Evolutionary conservation across 1,284 basidiomycete genomes (phyloP).

Genomic region (Marasmius sp.): DNA sequence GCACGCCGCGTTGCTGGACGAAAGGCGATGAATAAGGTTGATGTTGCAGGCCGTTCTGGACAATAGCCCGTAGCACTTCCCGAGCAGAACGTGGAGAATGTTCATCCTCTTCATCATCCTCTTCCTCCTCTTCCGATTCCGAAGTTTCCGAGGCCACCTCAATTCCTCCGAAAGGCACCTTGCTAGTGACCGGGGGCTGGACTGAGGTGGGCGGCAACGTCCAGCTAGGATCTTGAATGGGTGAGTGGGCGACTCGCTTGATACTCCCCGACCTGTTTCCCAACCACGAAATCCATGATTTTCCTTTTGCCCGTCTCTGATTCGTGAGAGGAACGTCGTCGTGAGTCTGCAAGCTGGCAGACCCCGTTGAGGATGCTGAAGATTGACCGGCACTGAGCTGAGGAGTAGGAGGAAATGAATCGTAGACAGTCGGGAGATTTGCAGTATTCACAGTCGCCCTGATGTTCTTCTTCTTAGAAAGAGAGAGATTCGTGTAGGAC

Average conservation of each 20-base stretch:
- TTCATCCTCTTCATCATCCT: slow-evolving; percentile 15
- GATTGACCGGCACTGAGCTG: slow-evolving; percentile 37
- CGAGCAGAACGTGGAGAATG: slow-evolving; percentile 17
- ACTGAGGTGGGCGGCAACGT: slow-evolving; percentile 6
- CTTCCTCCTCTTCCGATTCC: slow-evolving; percentile 10
- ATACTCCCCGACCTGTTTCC: slow-evolving; percentile 37
- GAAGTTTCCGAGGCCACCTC: not conserved
- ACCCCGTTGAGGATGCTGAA: slow-evolving; percentile 62
- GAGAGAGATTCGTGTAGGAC: not conserved
- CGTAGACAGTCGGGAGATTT: slow-evolving; percentile 3
- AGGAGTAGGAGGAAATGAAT: slow-evolving; percentile 27
- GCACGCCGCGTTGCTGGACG: slow-evolving; percentile 38
- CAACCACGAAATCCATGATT: slow-evolving; percentile 55
- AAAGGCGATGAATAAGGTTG: slow-evolving; percentile 51
- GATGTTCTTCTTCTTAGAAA: slow-evolving; percentile 1
- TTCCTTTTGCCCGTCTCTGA: slow-evolving; percentile 33
- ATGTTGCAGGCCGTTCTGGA: slow-evolving; percentile 40
- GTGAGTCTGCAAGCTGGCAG: slow-evolving; percentile 57
- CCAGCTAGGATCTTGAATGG: slow-evolving; percentile 8
- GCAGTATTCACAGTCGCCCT: not conserved
- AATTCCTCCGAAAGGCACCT: not conserved
- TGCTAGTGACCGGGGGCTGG: slow-evolving; percentile 6
- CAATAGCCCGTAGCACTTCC: slow-evolving; percentile 31
- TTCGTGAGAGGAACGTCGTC: slow-evolving; percentile 47
- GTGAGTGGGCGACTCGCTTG: slow-evolving; percentile 15